Evolutionary conservation across 129 eudicot species (phyloP).

Genomic region (Pseudognaphalium luteoalbum): DNA sequence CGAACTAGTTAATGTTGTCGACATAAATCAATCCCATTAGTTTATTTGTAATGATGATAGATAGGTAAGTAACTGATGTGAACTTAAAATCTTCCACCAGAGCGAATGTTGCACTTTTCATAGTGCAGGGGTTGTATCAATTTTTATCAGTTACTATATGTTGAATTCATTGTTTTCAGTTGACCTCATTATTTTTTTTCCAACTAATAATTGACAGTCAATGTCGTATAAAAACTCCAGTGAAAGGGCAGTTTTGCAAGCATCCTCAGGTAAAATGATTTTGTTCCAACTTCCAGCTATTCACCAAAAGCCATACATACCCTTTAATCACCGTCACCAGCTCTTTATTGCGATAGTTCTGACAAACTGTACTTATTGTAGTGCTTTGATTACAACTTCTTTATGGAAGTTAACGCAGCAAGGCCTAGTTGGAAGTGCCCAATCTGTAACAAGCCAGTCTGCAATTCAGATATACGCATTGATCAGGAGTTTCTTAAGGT

Average conservation of each 20-base stretch:
- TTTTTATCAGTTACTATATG: not conserved
- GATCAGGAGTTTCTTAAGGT: conserved; percentile 40
- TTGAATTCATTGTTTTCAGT: conserved; percentile 1
- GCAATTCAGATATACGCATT: conserved; percentile 34
- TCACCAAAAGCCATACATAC: not conserved
- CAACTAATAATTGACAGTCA: conserved; percentile 14
- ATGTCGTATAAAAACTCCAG: conserved; percentile 25
- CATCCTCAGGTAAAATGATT: conserved; percentile 31
- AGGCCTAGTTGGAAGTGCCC: conserved; percentile 46
- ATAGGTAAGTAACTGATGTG: not conserved
- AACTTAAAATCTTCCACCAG: not conserved
- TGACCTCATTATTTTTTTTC: conserved; percentile 13
- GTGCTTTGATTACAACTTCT: conserved; percentile 45
- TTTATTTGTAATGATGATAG: not conserved
- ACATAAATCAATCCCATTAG: not conserved
- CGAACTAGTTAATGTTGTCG: not conserved
- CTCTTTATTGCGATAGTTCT: not conserved
- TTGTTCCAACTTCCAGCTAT: not conserved
- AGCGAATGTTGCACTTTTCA: not conserved
- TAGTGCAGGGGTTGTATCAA: not conserved
- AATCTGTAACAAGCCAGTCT: conserved; percentile 31
- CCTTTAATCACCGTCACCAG: not conserved
- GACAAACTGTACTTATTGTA: not conserved
- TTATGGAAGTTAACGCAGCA: conserved; percentile 33
- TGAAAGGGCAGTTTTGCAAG: conserved; percentile 34